Evolutionary conservation across 1,139 yeast species (phyloP), one percentile per base, ranked within the genome.

Genomic region (Dujonia santamariae): DNA sequence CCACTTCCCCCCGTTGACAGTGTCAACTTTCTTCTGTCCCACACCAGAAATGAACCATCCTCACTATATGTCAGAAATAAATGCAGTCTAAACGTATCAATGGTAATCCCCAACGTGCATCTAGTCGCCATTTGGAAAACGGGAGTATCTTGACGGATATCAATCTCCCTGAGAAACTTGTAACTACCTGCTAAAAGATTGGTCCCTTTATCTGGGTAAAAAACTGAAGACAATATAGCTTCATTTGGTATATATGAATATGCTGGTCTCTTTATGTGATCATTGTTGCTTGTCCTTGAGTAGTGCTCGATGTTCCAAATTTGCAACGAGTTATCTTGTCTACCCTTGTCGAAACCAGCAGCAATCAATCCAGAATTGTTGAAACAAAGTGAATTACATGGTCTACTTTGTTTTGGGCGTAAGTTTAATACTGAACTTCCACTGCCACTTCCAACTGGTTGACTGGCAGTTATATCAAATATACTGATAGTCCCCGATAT

Each of bases 11-110:
- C n/a, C 6, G 25, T 22, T n/a, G 49, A 38, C 12, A 44, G 37
- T 0, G 63, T 53, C 33, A 87, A 56, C 44, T 75, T 80, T 40
- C 97, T 70, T 40, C 95, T 71, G 54, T 90, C 97, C 95, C 96
- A 90, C 11, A 88, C 69, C 0, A 92, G 81, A 38, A 88, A 61
- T 0, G 94, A 76, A 1, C 96, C 96, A 49, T 85, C 94, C 47
- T 87, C 96, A 35, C 87, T 76, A 44, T 75, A 76, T 0, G 95
- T 80, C 26, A 86, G 78, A 55, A 87, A 85, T 44, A 76, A 71
- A 55, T 76, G 70, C 39, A 74, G 69, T 37, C 64, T 65, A 48
- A 79, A 78, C 3, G 85, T 92, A 50, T 86, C 92, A 26, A 82
- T 65, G 7, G 75, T 68, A 30, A 90, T 69, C 9, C 85, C 85